phyloP scores from a whole-genome alignment of 78 protist genomes.

The Dictyostelium intermedium region DNA sequence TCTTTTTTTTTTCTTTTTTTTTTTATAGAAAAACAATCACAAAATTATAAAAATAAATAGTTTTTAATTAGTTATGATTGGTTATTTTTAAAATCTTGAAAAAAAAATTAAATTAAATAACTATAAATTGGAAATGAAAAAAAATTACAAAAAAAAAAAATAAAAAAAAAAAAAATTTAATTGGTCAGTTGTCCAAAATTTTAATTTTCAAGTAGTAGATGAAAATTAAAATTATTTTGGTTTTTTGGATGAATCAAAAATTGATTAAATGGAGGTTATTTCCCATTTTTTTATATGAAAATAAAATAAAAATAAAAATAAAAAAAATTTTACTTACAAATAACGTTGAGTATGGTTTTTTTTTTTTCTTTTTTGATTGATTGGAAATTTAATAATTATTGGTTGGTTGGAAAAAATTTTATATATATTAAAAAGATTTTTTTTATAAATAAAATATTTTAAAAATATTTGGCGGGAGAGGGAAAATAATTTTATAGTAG shows the following conservation, averaged over 20 bases:
- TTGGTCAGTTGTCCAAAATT: neutral
- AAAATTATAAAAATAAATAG: too few species aligned
- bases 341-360: neutral
- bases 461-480: too few species aligned
- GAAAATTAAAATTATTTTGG: neutral
- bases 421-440: neutral
- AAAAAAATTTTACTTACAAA: neutral
- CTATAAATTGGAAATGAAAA: neutral
- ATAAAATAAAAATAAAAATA: neutral
- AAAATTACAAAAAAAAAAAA: neutral
- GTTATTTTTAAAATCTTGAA: neutral
- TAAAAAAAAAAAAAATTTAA: neutral
- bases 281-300: neutral
- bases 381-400: neutral
- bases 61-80: neutral
- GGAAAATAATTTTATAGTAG: too few species aligned
- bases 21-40: neutral
- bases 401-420: neutral
- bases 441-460: neutral
- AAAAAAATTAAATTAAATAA: too few species aligned
- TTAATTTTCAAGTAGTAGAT: neutral
- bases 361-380: neutral
- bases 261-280: too few species aligned
- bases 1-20: neutral
- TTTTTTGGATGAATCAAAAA: neutral